Conservation (phyloP, 371 early-diverging fungal genomes). For the Mucor lusitanicus region DNA sequence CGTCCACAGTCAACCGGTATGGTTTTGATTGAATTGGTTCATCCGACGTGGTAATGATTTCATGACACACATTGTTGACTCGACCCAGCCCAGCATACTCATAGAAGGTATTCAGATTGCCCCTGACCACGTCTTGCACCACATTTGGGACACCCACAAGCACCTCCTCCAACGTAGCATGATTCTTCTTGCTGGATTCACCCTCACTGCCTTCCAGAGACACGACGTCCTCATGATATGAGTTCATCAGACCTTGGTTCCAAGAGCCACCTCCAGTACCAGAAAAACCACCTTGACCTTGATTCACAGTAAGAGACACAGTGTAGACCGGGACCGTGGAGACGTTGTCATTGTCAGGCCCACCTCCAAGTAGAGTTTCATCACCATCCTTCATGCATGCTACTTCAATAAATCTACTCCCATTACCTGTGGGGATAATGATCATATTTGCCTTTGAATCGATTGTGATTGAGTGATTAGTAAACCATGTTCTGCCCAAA, state of each 20-base stretch:
- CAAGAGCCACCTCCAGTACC: not conserved
- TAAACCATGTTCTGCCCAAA: conserved; percentile 9
- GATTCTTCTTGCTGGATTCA: no score
- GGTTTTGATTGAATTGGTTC: conserved; percentile 5
- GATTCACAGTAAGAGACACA: not conserved
- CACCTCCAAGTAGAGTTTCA: not conserved
- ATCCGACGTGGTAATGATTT: not conserved
- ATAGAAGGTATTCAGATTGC: not conserved
- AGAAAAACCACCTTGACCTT: not conserved
- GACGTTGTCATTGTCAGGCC: not conserved
- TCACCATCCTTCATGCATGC: not conserved
- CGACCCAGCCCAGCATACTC: conserved; percentile 5
- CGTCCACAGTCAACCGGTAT: conserved; percentile 11
- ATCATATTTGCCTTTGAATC: not conserved
- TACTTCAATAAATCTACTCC: not conserved
- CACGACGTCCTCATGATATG: conserved; percentile 8
- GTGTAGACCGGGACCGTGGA: not conserved
- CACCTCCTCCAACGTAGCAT: not conserved
- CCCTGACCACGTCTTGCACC: not conserved
- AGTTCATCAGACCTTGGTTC: not conserved
- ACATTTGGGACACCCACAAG: not conserved
- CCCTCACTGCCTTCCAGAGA: not conserved
- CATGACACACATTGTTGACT: not conserved
- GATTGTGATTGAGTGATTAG: conserved; percentile 1
- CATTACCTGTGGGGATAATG: not conserved